Conservation (phyloP, 2,329 filamentous ascomycete species). For the Botrytis porri region DNA sequence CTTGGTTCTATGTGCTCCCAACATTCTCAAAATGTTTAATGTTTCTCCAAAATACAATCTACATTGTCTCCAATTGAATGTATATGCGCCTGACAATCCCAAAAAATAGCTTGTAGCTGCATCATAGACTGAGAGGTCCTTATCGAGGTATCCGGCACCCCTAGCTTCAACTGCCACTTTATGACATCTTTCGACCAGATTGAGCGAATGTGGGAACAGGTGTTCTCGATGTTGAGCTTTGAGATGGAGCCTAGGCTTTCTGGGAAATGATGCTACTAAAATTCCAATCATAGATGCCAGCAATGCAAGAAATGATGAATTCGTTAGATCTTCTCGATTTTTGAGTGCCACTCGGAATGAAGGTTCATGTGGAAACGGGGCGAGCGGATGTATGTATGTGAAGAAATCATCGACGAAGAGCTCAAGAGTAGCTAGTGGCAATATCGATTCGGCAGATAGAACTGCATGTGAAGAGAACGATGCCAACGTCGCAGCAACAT, state of each 20-base stretch:
- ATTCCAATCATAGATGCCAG: constrained; percentile 71
- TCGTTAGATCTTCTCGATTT: constrained; percentile 62
- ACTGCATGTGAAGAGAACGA: constrained; percentile 38
- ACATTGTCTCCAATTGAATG: constrained; percentile 63
- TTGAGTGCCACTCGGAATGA: constrained; percentile 70
- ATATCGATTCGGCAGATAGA: constrained; percentile 67
- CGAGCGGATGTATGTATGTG: constrained; percentile 74
- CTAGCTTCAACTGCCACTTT: constrained; percentile 66
- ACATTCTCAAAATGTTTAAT: constrained; percentile 63
- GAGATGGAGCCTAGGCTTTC: constrained; percentile 66
- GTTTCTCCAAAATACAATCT: constrained; percentile 72
- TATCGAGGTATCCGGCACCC: constrained; percentile 56
- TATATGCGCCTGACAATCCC: constrained; percentile 64
- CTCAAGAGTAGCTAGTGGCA: constrained; percentile 64
- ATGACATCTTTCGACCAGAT: constrained; percentile 68
- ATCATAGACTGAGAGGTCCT: constrained; percentile 56
- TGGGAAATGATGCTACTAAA: constrained; percentile 73
- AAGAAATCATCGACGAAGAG: constrained; percentile 78
- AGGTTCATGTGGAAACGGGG: constrained; percentile 75
- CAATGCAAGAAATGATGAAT: constrained; percentile 65
- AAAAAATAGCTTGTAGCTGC: constrained; percentile 76
- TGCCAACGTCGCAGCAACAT: constrained; percentile 36
- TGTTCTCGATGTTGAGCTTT: constrained; percentile 63
- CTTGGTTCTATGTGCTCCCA: constrained; percentile 61
- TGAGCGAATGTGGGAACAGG: constrained; percentile 65